These are phyloP conservation scores for Cyberlindnera galapagoensis DNA, from an alignment of 805 yeast genomes.

Conservation along the genomic window DNA sequence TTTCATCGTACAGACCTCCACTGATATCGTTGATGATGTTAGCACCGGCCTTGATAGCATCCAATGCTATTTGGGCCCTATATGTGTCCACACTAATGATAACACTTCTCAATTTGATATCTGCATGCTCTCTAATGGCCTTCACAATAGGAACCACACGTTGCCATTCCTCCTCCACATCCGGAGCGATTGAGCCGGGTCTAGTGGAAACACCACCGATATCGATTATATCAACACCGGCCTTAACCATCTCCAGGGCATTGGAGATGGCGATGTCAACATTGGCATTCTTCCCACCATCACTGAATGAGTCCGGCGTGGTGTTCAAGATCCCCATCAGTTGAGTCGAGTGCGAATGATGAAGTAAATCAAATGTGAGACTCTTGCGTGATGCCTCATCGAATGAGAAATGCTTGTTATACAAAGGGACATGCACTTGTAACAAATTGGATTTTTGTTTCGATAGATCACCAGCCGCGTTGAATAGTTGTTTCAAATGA, in stretches of 20 bases:
- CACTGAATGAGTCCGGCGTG: constrained; percentile 95
- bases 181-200: constrained; percentile 67
- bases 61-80: constrained; percentile 65
- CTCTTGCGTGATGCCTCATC: constrained; percentile 21
- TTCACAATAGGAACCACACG: constrained; percentile 68
- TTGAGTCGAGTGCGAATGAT: constrained; percentile 43
- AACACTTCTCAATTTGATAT: constrained; percentile 32
- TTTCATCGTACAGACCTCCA: constrained; percentile 64
- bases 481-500: constrained; percentile 55
- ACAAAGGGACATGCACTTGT: constrained; percentile 43
- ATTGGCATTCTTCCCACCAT: constrained; percentile 55
- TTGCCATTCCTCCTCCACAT: constrained; percentile 56
- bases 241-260: constrained; percentile 42
- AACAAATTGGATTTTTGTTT: constrained; percentile 47
- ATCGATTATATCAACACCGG: constrained; percentile 76
- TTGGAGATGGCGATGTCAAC: constrained; percentile 35
- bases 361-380: constrained; percentile 39
- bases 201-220: constrained; percentile 94
- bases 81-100: constrained; percentile 86
- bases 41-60: constrained; percentile 69
- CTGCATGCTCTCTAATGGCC: constrained; percentile 43
- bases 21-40: constrained; percentile 90
- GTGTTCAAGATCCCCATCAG: constrained; percentile 86
- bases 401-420: constrained; percentile 17
- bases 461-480: constrained; percentile 22